A percentile compares a stretch with the other conserved stretches of the same genome.
Conservation (phyloP, 78 protist genomes). For the Corallochytrium limacisporum region DNA sequence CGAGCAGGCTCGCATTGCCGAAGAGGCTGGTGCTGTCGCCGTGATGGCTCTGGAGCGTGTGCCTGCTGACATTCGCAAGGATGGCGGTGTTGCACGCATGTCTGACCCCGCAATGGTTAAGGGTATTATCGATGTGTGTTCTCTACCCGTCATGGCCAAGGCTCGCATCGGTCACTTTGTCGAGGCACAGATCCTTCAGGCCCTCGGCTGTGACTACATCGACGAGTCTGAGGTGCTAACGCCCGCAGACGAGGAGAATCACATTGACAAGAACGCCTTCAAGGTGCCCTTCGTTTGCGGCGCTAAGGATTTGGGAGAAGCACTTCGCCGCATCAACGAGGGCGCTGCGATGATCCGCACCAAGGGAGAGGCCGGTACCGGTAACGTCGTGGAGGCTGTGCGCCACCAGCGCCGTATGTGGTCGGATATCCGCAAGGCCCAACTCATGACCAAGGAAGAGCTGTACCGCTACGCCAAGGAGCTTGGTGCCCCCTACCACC, state of each 20-base stretch:
- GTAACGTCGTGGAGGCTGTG: constrained; percentile 89
- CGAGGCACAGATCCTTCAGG: constrained; percentile 82
- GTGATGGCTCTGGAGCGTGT: constrained; percentile 92
- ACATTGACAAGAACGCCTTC: constrained; percentile 74
- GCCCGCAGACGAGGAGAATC: constrained; percentile 78
- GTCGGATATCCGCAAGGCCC: constrained; percentile 42
- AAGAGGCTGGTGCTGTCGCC: constrained; percentile 86
- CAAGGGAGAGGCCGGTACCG: constrained; percentile 90
- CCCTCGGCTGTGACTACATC: constrained; percentile 76
- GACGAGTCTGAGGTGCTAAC: constrained; percentile 89
- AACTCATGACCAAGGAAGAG: constrained; percentile 74
- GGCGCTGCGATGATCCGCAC: constrained; percentile 94
- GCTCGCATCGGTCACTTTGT: constrained; percentile 87
- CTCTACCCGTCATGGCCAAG: constrained; percentile 90
- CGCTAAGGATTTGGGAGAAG: constrained; percentile 79
- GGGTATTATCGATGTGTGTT: constrained; percentile 70
- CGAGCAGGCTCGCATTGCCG: constrained; percentile 91
- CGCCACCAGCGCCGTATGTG: constrained; percentile 73
- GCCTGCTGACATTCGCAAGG: constrained; percentile 86
- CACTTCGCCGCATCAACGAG: constrained; percentile 79
- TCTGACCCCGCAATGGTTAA: constrained; percentile 73
- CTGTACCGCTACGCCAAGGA: constrained; percentile 71
- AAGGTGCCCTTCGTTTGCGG: constrained; percentile 89
- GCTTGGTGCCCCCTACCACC: constrained; percentile 68
- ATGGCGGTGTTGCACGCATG: constrained; percentile 92